These are phyloP conservation scores for Schoenoplectus triqueter DNA, from an alignment of 202 grass and related monocot genomes.

Conservation along the genomic window DNA sequence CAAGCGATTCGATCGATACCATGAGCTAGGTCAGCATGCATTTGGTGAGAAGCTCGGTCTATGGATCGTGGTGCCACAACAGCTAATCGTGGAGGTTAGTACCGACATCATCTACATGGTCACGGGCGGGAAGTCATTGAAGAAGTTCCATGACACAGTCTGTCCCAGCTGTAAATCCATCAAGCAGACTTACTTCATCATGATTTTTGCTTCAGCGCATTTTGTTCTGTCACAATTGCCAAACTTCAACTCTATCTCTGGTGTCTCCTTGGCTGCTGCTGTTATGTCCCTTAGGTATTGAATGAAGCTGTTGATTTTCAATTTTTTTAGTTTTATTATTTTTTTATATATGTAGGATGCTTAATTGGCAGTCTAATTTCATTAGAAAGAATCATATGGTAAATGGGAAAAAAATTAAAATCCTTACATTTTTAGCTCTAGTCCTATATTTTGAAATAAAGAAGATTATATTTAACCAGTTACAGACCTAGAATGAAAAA, in stretches of 20 bases:
- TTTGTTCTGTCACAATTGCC: conserved; percentile 38
- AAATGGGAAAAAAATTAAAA: neutral
- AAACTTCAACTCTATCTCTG: conserved; percentile 37
- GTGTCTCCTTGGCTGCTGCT: conserved; percentile 37
- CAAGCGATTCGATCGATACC: conserved; percentile 85
- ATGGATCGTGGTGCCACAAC: conserved; percentile 90
- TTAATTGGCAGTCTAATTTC: neutral
- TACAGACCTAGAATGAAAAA: neutral
- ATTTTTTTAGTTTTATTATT: neutral
- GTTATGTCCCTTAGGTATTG: conserved; percentile 36
- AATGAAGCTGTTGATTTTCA: neutral
- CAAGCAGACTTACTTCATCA: conserved; percentile 42
- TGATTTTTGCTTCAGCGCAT: conserved; percentile 42
- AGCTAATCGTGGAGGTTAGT: conserved; percentile 80
- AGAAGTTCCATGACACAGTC: conserved; percentile 86
- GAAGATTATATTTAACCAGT: neutral
- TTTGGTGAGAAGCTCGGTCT: conserved; percentile 84
- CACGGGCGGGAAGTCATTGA: conserved; percentile 75
- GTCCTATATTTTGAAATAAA: neutral
- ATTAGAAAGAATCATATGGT: neutral
- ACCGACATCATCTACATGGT: conserved; percentile 95
- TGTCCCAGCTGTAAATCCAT: conserved; percentile 39
- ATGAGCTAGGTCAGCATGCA: conserved; percentile 90
- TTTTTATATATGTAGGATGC: neutral
- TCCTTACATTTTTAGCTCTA: neutral